A percentile compares a stretch with the other conserved stretches of the same genome.
phyloP scores from a whole-genome alignment of 139 green algal genomes.

The Chlorella vulgaris region DNA sequence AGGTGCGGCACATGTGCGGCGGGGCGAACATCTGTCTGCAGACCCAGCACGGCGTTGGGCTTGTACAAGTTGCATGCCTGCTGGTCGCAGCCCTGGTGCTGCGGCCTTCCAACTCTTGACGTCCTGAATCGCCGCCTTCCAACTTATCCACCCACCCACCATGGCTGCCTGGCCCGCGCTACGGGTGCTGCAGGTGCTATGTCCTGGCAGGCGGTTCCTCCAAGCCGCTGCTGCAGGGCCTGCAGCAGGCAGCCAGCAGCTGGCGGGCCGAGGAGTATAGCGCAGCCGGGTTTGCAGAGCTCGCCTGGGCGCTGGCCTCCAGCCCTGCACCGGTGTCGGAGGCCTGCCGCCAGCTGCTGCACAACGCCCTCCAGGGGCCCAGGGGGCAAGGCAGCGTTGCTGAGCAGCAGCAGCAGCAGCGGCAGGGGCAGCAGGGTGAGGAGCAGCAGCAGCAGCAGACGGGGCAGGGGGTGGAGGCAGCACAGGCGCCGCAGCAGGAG shows the following conservation, averaged over 20 bases:
- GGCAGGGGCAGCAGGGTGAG: background rate
- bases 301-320: slow-evolving; percentile 9
- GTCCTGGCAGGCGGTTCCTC: slow-evolving; percentile 27
- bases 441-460: background rate
- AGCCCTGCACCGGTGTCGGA: background rate
- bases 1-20: background rate
- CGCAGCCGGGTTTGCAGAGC: slow-evolving; percentile 5
- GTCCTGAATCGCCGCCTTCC: too few relatives aligned
- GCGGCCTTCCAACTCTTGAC: too few relatives aligned
- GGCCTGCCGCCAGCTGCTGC: slow-evolving; percentile 2
- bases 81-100: too few relatives aligned
- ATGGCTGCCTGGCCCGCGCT: background rate
- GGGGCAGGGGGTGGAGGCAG: background rate
- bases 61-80: too few relatives aligned
- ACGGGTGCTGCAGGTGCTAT: slow-evolving; percentile 16
- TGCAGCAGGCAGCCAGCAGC: background rate
- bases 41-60: too few relatives aligned
- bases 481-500: background rate
- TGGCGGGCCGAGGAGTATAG: slow-evolving; percentile 6
- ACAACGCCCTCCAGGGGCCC: background rate
- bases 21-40: too few relatives aligned
- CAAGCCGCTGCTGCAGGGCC: background rate
- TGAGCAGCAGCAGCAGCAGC: background rate
- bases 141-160: too few relatives aligned
- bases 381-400: background rate